Evolutionary conservation across 2,329 filamentous ascomycete genomes (phyloP).

Genomic region (Penicillium sp.): DNA sequence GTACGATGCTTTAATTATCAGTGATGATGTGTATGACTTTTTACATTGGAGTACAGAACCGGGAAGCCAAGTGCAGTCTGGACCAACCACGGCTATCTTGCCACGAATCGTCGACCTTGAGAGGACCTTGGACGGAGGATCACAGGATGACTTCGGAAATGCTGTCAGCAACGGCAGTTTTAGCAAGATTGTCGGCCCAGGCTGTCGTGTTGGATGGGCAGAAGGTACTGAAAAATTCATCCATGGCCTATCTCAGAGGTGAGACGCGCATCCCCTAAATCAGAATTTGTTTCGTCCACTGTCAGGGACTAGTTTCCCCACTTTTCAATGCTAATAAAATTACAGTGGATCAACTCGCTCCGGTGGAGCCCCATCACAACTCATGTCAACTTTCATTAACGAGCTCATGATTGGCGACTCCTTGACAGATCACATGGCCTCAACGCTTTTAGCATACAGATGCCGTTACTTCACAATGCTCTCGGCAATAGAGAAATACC

Average conservation of each 20-base stretch:
- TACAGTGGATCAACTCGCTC: slow-evolving; percentile 41
- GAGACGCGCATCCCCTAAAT: slow-evolving; percentile 24
- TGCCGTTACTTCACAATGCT: not conserved
- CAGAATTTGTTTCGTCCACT: no score
- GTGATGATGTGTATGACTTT: slow-evolving; percentile 89
- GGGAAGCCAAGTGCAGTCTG: slow-evolving; percentile 31
- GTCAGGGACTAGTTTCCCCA: no score
- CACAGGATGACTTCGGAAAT: slow-evolving; percentile 67
- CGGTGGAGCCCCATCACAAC: slow-evolving; percentile 57
- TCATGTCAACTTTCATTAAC: slow-evolving; percentile 56
- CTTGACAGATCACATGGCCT: slow-evolving; percentile 52
- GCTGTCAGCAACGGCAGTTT: slow-evolving; percentile 81
- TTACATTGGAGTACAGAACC: slow-evolving; percentile 63
- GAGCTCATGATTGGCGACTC: slow-evolving; percentile 51
- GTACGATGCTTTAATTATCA: slow-evolving; percentile 73
- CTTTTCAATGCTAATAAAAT: not conserved
- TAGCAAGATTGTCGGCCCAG: slow-evolving; percentile 78
- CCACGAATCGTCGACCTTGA: slow-evolving; percentile 78
- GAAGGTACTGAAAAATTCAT: slow-evolving; percentile 65
- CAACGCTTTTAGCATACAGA: not conserved
- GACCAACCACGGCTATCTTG: slow-evolving; percentile 31
- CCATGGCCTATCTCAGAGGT: slow-evolving; percentile 56
- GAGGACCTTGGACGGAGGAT: slow-evolving; percentile 58
- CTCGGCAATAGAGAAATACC: not conserved
- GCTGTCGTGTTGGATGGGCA: slow-evolving; percentile 78